Evolutionary conservation across 2,329 filamentous ascomycete genomes (phyloP).

Genomic region (Fusarium denticulatum): DNA sequence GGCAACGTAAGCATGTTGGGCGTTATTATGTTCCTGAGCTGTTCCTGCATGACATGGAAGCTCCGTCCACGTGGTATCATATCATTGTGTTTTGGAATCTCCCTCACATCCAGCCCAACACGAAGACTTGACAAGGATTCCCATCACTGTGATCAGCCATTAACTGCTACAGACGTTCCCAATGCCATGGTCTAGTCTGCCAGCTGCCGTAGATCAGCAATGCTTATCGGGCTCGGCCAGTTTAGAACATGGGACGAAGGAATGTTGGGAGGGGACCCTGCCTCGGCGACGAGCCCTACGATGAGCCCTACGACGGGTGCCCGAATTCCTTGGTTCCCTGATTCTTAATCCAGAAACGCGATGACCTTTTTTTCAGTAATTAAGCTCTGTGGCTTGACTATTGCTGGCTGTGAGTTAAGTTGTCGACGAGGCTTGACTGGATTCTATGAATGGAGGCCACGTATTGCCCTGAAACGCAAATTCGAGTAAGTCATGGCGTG

Average conservation of each 20-base stretch:
- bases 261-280: constrained; percentile 37
- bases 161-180: constrained; percentile 17
- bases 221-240: constrained; percentile 32
- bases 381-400: constrained; percentile 30
- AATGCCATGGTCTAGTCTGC: constrained; percentile 30
- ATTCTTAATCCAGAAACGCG: constrained; percentile 17
- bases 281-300: constrained; percentile 14
- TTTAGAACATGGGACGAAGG: constrained; percentile 31
- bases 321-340: constrained; percentile 21
- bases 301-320: constrained; percentile 29
- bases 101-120: background rate
- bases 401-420: constrained; percentile 3
- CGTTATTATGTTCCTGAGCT: constrained; percentile 13
- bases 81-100: constrained; percentile 21
- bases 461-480: background rate
- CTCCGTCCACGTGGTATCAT: constrained; percentile 38
- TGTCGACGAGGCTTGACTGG: background rate
- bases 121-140: constrained; percentile 15
- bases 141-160: constrained; percentile 5
- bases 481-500: background rate
- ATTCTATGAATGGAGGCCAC: background rate
- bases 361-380: background rate
- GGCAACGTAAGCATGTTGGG: constrained; percentile 12
- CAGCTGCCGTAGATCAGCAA: constrained; percentile 39
- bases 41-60: constrained; percentile 40